These are phyloP conservation scores for Fragaria nilgerrensis DNA, from an alignment of 306 rosid genomes.

Conservation along the genomic window DNA sequence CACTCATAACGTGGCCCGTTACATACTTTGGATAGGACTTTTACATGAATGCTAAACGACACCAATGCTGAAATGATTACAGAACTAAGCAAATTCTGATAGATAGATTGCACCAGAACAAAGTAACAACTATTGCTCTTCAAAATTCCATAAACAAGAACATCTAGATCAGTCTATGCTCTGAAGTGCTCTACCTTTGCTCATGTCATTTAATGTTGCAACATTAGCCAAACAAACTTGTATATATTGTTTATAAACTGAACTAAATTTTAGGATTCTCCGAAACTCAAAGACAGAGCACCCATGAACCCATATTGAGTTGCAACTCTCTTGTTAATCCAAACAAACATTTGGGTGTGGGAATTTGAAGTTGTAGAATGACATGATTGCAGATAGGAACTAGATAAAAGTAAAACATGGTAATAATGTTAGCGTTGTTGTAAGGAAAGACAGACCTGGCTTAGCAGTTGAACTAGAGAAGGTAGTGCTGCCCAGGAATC, in stretches of 20 bases:
- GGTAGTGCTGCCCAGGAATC: neutral
- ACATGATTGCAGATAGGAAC: neutral
- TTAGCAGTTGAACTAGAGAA: neutral
- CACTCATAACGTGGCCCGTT: neutral
- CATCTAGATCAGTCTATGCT: neutral
- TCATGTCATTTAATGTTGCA: neutral
- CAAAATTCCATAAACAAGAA: neutral
- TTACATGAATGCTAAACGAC: neutral
- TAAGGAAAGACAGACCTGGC: neutral
- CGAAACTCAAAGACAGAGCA: neutral
- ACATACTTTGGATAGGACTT: neutral
- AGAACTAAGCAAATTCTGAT: neutral
- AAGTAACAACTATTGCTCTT: neutral
- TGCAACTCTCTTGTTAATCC: neutral
- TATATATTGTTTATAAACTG: neutral
- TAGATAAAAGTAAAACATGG: neutral
- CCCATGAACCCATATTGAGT: constrained; percentile 1
- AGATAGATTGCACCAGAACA: neutral
- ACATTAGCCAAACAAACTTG: neutral
- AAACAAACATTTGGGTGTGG: neutral
- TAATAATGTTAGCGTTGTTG: neutral
- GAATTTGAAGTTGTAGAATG: neutral
- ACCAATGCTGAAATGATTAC: neutral
- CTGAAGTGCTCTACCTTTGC: neutral
- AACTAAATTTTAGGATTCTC: neutral